Base-by-base conservation (phyloP, 106 monocot genomes). In the Dendrobium chrysotoxum region DNA sequence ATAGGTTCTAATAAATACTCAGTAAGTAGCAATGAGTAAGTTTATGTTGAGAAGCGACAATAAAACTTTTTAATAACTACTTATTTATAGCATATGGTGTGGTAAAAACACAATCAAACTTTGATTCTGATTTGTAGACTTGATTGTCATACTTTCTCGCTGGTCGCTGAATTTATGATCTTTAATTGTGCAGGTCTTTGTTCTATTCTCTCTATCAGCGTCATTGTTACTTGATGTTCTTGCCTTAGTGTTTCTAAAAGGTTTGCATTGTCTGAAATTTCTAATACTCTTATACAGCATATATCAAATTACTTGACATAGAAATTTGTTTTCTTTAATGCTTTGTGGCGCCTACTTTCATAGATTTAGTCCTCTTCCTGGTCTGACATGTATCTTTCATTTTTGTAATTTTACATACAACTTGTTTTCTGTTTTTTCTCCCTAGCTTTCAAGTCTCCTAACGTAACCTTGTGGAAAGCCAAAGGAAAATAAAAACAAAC, bases 1-100 rank as follows among this genome's bases (percentile, higher is more conserved):
- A 90, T 97, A 38, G 89, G 97, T 21, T 97, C 94, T 15, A 97
- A 94, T 55, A 97, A 97, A 82, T 86, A 94, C 78, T 88, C 92
- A 7, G 97, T 97, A 85, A 92, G 93, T 89, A 23, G 45, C 23
- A 46, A 25, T 42, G 40, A 25, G 2, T 75, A 44, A 46, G 15
- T 2, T 75, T 75, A 75, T 75, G 8, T 9, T 9, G 75, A 21
- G 4, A 75, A 23, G 72, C 13, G 17, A 73, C 40, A 40, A 68
- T 40, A 40, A 20, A 3, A 20, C 18, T 70, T 35, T 70, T 28
- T 40, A 40, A 16, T 35, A 15, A 31, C 15, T 31, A 13, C 35
- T 35, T 13, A 35, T 31, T 16, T 12, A 35, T 12, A 70, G 28
- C 35, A 4, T 70, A 35, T 70, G 31, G 15, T 68, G 30, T 70